Evolutionary conservation across 768 basidiomycete species (phyloP).

Genomic region (Tephrocybe sp.): DNA sequence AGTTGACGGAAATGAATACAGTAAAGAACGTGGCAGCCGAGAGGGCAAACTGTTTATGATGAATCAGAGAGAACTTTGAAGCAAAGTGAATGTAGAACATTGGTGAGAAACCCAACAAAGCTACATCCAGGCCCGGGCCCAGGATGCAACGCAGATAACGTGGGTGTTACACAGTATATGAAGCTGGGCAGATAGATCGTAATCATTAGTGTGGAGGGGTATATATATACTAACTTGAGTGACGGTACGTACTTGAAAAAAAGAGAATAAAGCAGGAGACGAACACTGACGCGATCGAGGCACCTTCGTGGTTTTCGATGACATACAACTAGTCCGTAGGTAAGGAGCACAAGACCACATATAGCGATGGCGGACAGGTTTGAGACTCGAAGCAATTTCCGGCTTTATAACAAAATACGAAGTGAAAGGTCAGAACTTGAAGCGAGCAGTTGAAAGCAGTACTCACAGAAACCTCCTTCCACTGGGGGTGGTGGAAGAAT

Average conservation of each 20-base stretch:
- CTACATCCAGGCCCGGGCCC: slow-evolving; percentile 12
- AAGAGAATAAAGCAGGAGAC: slow-evolving; percentile 8
- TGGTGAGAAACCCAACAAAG: slow-evolving; percentile 22
- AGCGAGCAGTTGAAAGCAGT: too few relatives aligned
- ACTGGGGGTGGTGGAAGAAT: too few relatives aligned
- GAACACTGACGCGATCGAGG: slow-evolving; percentile 18
- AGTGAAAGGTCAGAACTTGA: too few relatives aligned
- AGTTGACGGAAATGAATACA: slow-evolving; percentile 25
- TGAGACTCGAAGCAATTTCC: background rate
- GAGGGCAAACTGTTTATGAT: background rate
- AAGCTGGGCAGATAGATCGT: too few relatives aligned
- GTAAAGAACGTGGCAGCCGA: slow-evolving; percentile 23
- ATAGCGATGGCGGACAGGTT: slow-evolving; percentile 11
- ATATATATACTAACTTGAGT: too few relatives aligned
- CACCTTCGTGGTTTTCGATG: background rate
- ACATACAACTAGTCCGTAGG: slow-evolving; percentile 4
- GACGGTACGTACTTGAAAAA: slow-evolving; percentile 12
- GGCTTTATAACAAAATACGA: too few relatives aligned
- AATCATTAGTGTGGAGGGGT: background rate
- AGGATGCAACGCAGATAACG: slow-evolving; percentile 13
- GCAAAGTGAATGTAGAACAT: slow-evolving; percentile 14
- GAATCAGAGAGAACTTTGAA: too few relatives aligned
- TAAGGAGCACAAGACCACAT: slow-evolving; percentile 9
- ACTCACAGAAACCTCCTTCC: too few relatives aligned
- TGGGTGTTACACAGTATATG: slow-evolving; percentile 19